Percentiles rank a stretch among this genome's conserved stretches.
Conservation (phyloP, 2,329 filamentous ascomycete species). For the Dactylellina leptospora region DNA sequence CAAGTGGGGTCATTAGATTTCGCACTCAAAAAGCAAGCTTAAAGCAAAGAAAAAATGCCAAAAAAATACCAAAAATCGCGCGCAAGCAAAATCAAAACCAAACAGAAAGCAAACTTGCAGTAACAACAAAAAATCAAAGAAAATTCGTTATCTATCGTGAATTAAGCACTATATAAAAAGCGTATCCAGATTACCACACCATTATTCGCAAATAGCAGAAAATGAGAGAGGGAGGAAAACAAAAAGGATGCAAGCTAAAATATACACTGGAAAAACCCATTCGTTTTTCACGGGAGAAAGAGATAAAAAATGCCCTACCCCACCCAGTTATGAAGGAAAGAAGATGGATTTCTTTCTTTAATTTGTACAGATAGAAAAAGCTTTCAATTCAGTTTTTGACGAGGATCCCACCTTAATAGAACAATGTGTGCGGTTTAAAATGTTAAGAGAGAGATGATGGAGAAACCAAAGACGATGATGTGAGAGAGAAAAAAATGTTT, state of each 20-base stretch:
- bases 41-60: slow-evolving; percentile 28
- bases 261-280: slow-evolving; percentile 45
- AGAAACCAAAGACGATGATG: slow-evolving; percentile 53
- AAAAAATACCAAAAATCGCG: slow-evolving; percentile 23
- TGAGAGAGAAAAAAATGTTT: too few species aligned
- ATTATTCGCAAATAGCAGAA: slow-evolving; percentile 2
- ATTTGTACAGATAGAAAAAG: slow-evolving; percentile 57
- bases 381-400: slow-evolving; percentile 53
- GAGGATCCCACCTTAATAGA: slow-evolving; percentile 51
- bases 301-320: slow-evolving; percentile 56
- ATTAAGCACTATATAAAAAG: slow-evolving; percentile 50
- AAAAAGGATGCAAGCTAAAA: slow-evolving; percentile 57
- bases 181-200: slow-evolving; percentile 42
- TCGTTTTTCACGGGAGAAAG: slow-evolving; percentile 14
- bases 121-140: slow-evolving; percentile 56
- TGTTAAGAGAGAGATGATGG: slow-evolving; percentile 52
- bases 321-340: slow-evolving; percentile 60
- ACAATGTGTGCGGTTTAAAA: slow-evolving; percentile 46
- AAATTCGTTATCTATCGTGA: slow-evolving; percentile 43
- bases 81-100: slow-evolving; percentile 16
- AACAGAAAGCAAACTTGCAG: slow-evolving; percentile 54
- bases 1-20: slow-evolving; percentile 58
- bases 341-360: slow-evolving; percentile 50
- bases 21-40: slow-evolving; percentile 56
- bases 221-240: slow-evolving; percentile 52